Evolutionary conservation across 345 rosid species (phyloP), one percentile per base, ranked within the genome.

Genomic region (Barbarea vulgaris): DNA sequence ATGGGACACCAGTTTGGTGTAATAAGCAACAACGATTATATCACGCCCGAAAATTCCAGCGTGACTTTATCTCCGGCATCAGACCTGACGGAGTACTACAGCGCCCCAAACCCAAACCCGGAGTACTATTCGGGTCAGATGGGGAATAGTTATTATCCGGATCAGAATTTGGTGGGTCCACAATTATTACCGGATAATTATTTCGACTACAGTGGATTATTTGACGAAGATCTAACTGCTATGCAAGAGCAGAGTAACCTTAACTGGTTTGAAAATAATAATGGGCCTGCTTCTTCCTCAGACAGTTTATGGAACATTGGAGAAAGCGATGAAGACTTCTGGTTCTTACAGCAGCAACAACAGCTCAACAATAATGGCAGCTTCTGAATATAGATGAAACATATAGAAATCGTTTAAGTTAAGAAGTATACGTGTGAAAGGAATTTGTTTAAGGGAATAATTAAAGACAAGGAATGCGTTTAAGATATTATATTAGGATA

Each of bases 21-120:
- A 22, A 9, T 59, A 34, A 70, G 31, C 54, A 67, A 84, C 52
- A 77, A 70, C 8, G 80, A 81, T 6, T 79, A 79, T 22, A 61
- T 81, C 78, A 82, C 91, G 9, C 83, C 88, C 0, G 96, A 90
- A 67, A 90, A 87, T 69, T 87, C 96, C 0, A 82, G 88, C 83
- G 81, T 89, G 9, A 91, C 85, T 3, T 83, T 86, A 22, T 90
- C 96, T 7, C 83, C 88, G 17, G 80, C 74, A 15, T 86, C 97
- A 7, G 93, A 93, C 66, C 61, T 89, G 50, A 85, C 88, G n/a
- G 93, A 91, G 36, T 85, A 85, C 75, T 84, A 86, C 81, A 77
- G 66, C 80, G 58, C 85, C 52, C 75, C 79, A 37, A 84, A 78
- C 79, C 76, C 84, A 9, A 80, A 80, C 59, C 85, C 79, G 66